Conservation (phyloP, 352 stramenopile species). For the Phytophthora fragariae region DNA sequence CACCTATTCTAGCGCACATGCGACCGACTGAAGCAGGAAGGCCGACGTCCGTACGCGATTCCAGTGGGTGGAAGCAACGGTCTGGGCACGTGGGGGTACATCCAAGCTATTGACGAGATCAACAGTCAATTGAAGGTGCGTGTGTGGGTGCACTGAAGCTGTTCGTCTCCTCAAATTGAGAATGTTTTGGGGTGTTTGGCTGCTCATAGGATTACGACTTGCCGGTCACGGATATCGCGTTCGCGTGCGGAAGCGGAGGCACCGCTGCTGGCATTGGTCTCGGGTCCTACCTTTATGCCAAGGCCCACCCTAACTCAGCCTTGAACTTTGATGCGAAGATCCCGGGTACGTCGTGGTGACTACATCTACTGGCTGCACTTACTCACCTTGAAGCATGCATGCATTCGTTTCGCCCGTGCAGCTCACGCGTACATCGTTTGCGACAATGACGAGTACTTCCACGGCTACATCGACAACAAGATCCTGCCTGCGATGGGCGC, state of each 20-base stretch:
- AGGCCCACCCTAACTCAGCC: slow-evolving; percentile 37
- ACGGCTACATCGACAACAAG: slow-evolving; percentile 76
- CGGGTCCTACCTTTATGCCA: slow-evolving; percentile 73
- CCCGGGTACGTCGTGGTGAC: slow-evolving; percentile 36
- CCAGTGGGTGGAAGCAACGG: slow-evolving; percentile 92
- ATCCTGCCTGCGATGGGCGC: slow-evolving; percentile 81
- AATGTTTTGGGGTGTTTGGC: neutral
- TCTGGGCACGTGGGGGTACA: slow-evolving; percentile 94
- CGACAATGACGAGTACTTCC: slow-evolving; percentile 88
- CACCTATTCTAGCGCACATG: slow-evolving; percentile 53
- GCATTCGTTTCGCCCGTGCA: slow-evolving; percentile 9
- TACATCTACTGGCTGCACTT: neutral
- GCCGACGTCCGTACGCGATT: slow-evolving; percentile 80
- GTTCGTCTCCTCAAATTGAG: neutral
- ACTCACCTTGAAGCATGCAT: neutral
- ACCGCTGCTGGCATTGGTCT: slow-evolving; percentile 81
- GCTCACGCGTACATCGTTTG: slow-evolving; percentile 89
- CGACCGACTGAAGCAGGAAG: slow-evolving; percentile 61
- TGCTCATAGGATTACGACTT: slow-evolving; percentile 52
- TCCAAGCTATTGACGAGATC: slow-evolving; percentile 93
- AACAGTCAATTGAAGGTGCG: slow-evolving; percentile 73
- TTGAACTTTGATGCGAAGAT: slow-evolving; percentile 52
- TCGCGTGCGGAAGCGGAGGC: slow-evolving; percentile 85
- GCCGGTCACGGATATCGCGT: slow-evolving; percentile 80
- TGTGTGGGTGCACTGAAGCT: neutral